phyloP scores from a whole-genome alignment of 305 asterid species.

The Rubia balearica region DNA sequence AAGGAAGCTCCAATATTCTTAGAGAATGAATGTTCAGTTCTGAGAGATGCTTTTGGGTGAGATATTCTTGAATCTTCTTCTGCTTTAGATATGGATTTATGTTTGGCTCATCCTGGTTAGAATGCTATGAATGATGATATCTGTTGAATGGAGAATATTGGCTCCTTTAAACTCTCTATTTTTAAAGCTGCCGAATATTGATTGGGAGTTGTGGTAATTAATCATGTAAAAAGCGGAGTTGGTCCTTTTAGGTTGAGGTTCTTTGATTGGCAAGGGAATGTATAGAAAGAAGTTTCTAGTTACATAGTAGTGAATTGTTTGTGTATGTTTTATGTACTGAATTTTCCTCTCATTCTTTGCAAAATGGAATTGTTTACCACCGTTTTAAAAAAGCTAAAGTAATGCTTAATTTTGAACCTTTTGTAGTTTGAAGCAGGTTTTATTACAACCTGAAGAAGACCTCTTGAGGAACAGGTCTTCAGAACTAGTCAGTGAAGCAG shows the following conservation, averaged over 20 bases:
- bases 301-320: not conserved
- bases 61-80: slow-evolving; percentile 12
- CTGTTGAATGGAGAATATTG: not conserved
- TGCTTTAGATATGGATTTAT: not conserved
- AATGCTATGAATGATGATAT: not conserved
- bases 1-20: slow-evolving; percentile 71
- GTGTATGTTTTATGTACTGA: not conserved
- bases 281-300: not conserved
- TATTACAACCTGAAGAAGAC: slow-evolving; percentile 87
- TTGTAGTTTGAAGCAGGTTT: slow-evolving; percentile 57
- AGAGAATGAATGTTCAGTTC: slow-evolving; percentile 80
- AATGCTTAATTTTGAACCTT: not conserved
- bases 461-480: slow-evolving; percentile 54
- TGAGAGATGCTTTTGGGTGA: slow-evolving; percentile 83
- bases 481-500: slow-evolving; percentile 77
- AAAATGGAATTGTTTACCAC: not conserved
- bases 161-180: not conserved
- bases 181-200: not conserved
- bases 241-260: not conserved
- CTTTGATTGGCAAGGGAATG: not conserved
- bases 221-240: not conserved
- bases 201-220: not conserved
- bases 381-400: not conserved
- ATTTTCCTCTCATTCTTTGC: not conserved
- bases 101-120: not conserved